Conservation (phyloP, 2,329 filamentous ascomycete species). For the Fusarium cyanostomum region DNA sequence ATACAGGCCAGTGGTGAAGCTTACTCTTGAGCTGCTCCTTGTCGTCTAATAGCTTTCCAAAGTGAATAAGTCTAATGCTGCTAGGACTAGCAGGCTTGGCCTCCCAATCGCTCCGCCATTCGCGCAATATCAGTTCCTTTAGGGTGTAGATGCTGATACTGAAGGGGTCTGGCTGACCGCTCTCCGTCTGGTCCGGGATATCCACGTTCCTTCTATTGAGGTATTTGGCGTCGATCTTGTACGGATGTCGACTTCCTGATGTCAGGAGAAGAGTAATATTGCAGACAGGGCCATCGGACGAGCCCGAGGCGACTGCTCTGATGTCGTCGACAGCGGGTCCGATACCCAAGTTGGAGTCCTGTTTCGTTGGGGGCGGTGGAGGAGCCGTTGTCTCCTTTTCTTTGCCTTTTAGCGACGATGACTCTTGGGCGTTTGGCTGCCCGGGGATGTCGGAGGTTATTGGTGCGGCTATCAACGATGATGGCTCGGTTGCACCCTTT, state of each 20-base stretch:
- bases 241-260: slow-evolving; percentile 84
- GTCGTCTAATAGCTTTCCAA: slow-evolving; percentile 90
- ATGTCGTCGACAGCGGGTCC: slow-evolving; percentile 56
- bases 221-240: slow-evolving; percentile 89
- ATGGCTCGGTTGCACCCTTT: slow-evolving; percentile 25
- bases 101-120: slow-evolving; percentile 96
- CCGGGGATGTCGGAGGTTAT: slow-evolving; percentile 35
- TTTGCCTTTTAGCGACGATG: slow-evolving; percentile 48
- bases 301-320: slow-evolving; percentile 45
- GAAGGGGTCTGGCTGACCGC: slow-evolving; percentile 77
- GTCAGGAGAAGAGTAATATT: slow-evolving; percentile 86
- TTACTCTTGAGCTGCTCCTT: slow-evolving; percentile 85
- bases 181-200: slow-evolving; percentile 71
- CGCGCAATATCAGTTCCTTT: slow-evolving; percentile 91
- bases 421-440: slow-evolving; percentile 22
- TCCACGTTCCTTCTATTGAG: slow-evolving; percentile 81
- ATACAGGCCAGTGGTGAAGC: slow-evolving; percentile 40
- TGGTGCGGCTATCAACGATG: slow-evolving; percentile 25
- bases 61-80: slow-evolving; percentile 89
- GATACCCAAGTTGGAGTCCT: slow-evolving; percentile 54
- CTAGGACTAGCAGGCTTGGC: slow-evolving; percentile 84
- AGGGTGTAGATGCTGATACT: slow-evolving; percentile 93
- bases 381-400: slow-evolving; percentile 45
- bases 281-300: slow-evolving; percentile 58
- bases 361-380: slow-evolving; percentile 44